Evolutionary conservation across 2,329 filamentous ascomycete genomes (phyloP).

Genomic region (Fusarium nisikadoi): DNA sequence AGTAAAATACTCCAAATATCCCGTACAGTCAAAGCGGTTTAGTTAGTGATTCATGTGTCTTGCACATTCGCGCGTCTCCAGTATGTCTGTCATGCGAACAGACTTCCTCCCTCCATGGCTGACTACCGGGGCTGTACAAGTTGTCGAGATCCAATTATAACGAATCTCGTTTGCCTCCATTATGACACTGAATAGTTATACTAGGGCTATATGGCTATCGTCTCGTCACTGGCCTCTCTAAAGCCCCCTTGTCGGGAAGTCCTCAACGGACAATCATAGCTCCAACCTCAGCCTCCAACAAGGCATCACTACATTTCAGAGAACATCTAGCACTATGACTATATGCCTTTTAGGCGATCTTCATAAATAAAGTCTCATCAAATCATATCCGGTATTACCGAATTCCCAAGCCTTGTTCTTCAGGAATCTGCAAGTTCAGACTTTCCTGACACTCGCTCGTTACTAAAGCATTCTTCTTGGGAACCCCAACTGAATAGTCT

Average conservation of each 20-base stretch:
- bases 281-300: neutral
- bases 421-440: neutral
- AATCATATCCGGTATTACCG: too few relatives aligned
- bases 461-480: neutral
- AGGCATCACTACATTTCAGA: neutral
- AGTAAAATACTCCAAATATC: neutral
- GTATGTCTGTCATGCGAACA: neutral
- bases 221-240: neutral
- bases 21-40: neutral
- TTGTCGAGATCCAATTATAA: neutral
- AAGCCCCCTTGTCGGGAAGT: neutral
- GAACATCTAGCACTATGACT: neutral
- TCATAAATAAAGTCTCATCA: neutral
- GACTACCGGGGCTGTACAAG: neutral
- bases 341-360: neutral
- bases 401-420: neutral
- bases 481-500: too few relatives aligned
- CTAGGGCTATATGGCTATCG: neutral
- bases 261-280: neutral
- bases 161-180: neutral
- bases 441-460: neutral
- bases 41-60: neutral
- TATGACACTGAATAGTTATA: neutral
- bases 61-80: neutral
- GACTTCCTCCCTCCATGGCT: neutral